Base-by-base conservation (phyloP, 2,329 filamentous ascomycete genomes). In the Epichloe hybrida region DNA sequence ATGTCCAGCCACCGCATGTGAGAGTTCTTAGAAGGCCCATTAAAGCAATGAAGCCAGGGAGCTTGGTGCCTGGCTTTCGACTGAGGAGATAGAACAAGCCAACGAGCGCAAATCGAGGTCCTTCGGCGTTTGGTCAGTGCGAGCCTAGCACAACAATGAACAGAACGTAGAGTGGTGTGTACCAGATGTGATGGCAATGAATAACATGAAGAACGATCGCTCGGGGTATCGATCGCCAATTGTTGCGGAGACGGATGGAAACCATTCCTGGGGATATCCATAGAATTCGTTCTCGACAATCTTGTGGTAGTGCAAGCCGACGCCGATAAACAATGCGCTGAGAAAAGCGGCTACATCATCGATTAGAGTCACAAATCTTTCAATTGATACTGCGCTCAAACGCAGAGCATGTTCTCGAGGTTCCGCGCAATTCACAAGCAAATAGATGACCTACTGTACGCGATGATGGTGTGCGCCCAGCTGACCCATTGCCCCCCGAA, bases 221-320 rank as follows among this genome's bases (percentile, higher is more conserved):
- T 98, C 93, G 49, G 93, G 93, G 63, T 96, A 97, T 57, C 90
- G 83, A 68, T 98, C 93, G 65, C 93, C 93, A 69, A 98, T 98
- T 37, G 93, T 97, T 40, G 93, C 84, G 34, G 91, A 96, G 20
- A 96, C 90, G 42, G 90, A 95, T 52, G 90, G 90, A 63, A 95
- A 95, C 90, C 90, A 96, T 74, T 96, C 90, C 58, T 95, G 75
- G 1, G 90, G 90, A 64, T 94, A 95, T 59, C 88, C 88, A 68
- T 89, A 95, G 72, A 90, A 86, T 69, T 98, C 89, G 69, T 98
- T 98, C 69, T 96, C 76, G 51, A 98, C 93, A 59, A 98, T 98
- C 73, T 98, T 98, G 64, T 86, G 80, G 71, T 93, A 97, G 70
- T 98, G 93, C 46, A 98, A 77, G 50, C 75, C 77, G 51, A 83